phyloP scores from a whole-genome alignment of 495 filamentous ascomycete genomes.

The Tuber aestivum region DNA sequence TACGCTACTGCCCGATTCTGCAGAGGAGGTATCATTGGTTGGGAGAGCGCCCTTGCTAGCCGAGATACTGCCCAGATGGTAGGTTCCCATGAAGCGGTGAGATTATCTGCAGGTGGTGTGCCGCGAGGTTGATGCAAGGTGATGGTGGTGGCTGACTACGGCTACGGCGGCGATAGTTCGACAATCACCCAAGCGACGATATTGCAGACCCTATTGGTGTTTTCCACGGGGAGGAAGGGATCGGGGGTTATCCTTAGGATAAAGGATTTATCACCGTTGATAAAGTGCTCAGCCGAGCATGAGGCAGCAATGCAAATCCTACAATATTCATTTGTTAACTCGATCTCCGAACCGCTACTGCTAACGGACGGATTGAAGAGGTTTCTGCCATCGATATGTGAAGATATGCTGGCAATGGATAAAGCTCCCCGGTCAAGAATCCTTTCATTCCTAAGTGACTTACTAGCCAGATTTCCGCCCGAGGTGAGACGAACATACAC shows the following conservation, averaged over 20 bases:
- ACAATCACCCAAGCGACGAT: constrained; percentile 50
- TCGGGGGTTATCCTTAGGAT: constrained; percentile 48
- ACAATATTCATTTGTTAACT: constrained; percentile 50
- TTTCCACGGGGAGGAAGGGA: constrained; percentile 44
- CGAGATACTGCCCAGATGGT: constrained; percentile 52
- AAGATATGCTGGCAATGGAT: constrained; percentile 6
- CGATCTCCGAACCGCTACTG: background rate
- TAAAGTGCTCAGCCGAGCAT: constrained; percentile 52
- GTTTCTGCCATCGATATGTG: constrained; percentile 21
- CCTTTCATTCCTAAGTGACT: constrained; percentile 28
- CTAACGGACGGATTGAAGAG: constrained; percentile 10
- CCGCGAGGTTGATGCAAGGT: background rate
- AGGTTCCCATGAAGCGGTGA: constrained; percentile 13
- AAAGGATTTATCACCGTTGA: constrained; percentile 49
- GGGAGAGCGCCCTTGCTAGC: constrained; percentile 51
- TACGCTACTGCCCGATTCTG: constrained; percentile 48
- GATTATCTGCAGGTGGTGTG: background rate
- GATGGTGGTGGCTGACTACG: background rate
- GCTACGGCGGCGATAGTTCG: constrained; percentile 43
- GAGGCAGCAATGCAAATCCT: constrained; percentile 52
- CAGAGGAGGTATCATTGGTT: constrained; percentile 47
- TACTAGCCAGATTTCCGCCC: constrained; percentile 22
- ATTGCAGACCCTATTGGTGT: constrained; percentile 52
- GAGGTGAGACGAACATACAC: constrained; percentile 11
- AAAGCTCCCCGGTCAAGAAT: constrained; percentile 11